These are phyloP conservation scores for Plasmopara viticola DNA, from an alignment of 352 stramenopile species.

Conservation along the genomic window DNA sequence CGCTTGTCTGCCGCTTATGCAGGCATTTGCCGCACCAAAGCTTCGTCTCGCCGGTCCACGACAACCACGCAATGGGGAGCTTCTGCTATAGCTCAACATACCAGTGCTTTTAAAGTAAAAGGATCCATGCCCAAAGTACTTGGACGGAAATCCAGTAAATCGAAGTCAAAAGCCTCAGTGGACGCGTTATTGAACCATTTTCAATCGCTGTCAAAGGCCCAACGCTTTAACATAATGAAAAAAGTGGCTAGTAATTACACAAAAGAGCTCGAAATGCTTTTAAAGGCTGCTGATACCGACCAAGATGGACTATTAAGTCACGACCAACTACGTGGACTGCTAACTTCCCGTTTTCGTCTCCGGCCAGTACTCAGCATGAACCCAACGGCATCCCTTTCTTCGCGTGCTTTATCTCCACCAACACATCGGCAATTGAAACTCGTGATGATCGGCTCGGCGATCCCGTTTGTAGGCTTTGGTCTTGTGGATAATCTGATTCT, in stretches of 20 bases:
- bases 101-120: conserved; percentile 16
- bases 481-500: conserved; percentile 86
- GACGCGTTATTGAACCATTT: conserved; percentile 49
- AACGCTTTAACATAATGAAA: conserved; percentile 45
- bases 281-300: conserved; percentile 65
- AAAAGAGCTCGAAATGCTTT: conserved; percentile 61
- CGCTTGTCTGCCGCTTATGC: conserved; percentile 17
- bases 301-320: conserved; percentile 55
- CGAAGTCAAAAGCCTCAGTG: conserved; percentile 27
- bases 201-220: conserved; percentile 49
- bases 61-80: conserved; percentile 18
- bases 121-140: conserved; percentile 4
- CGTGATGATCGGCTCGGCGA: conserved; percentile 71
- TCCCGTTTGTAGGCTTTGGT: conserved; percentile 81
- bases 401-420: conserved; percentile 28
- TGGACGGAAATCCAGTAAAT: conserved; percentile 7
- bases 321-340: conserved; percentile 58
- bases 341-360: conserved; percentile 62
- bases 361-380: conserved; percentile 38
- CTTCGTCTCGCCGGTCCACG: conserved; percentile 11
- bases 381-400: conserved; percentile 25
- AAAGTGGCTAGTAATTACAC: conserved; percentile 46
- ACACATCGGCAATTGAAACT: conserved; percentile 63
- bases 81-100: conserved; percentile 10
- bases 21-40: conserved; percentile 14